phyloP scores from a whole-genome alignment of 2,329 filamentous ascomycete genomes.

The Chrysoporthe austroafricana region DNA sequence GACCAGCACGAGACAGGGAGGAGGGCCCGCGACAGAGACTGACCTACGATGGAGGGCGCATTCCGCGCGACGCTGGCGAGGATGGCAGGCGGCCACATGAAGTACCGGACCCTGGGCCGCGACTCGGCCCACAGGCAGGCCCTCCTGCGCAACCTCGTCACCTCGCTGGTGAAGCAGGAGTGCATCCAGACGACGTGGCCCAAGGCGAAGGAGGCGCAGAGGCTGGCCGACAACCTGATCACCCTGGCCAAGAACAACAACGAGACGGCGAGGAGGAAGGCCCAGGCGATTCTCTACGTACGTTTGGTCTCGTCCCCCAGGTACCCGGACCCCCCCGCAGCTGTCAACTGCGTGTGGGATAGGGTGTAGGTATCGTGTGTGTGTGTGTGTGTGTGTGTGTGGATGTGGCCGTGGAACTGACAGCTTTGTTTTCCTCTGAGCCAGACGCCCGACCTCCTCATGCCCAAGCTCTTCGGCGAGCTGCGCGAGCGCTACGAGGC shows the following conservation, averaged over 20 bases:
- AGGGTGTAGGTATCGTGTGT: too few relatives aligned
- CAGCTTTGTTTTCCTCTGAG: not conserved
- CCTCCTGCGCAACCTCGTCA: conserved; percentile 92
- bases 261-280: conserved; percentile 74
- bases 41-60: conserved; percentile 11
- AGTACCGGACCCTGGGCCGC: conserved; percentile 87
- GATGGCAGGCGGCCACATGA: conserved; percentile 86
- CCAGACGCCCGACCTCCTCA: conserved; percentile 68
- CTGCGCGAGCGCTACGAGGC: conserved; percentile 77
- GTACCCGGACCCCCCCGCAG: too few relatives aligned
- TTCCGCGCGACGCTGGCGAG: conserved; percentile 27
- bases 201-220: conserved; percentile 96
- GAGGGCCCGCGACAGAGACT: not conserved
- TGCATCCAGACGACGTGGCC: conserved; percentile 92
- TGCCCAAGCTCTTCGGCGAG: conserved; percentile 87
- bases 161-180: conserved; percentile 91
- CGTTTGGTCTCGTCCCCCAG: conserved; percentile 53
- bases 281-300: conserved; percentile 86
- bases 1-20: not conserved
- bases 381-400: too few relatives aligned
- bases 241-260: conserved; percentile 94
- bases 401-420: not conserved
- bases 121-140: conserved; percentile 87
- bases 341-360: too few relatives aligned
- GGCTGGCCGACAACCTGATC: conserved; percentile 90